Conservation (phyloP, 164 flowering plant genomes). For the Pachysandra terminalis region DNA sequence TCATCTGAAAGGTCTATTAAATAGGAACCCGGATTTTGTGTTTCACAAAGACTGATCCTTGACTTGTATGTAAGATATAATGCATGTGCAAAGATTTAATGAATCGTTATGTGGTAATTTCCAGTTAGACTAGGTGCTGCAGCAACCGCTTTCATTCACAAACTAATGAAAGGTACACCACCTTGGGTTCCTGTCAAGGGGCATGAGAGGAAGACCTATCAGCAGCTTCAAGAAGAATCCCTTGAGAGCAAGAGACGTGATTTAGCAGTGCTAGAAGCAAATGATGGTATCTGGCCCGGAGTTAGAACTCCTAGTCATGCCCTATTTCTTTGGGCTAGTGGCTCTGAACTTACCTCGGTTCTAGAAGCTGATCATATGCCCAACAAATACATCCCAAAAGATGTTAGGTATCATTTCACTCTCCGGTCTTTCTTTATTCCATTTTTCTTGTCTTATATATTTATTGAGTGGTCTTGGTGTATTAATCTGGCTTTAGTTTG, state of each 20-base stretch:
- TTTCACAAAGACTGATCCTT: conserved; percentile 1
- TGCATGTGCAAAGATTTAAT: background rate
- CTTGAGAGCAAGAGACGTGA: conserved; percentile 84
- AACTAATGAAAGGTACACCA: conserved; percentile 80
- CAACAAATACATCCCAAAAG: conserved; percentile 85
- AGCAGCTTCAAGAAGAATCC: conserved; percentile 92
- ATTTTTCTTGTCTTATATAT: background rate
- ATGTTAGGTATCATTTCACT: conserved; percentile 55
- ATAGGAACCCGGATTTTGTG: background rate
- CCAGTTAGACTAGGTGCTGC: conserved; percentile 88
- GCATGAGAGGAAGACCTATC: conserved; percentile 66
- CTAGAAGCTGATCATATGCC: conserved; percentile 93
- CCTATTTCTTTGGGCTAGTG: conserved; percentile 95
- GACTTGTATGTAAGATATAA: too few species aligned
- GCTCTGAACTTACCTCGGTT: conserved; percentile 71
- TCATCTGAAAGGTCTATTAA: background rate
- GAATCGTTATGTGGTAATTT: conserved; percentile 11
- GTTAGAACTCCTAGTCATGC: conserved; percentile 85
- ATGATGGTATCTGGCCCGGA: conserved; percentile 93
- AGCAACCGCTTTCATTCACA: conserved; percentile 77
- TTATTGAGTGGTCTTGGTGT: background rate
- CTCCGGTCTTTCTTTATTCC: background rate
- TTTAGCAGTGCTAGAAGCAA: conserved; percentile 78
- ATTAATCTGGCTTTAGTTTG: background rate
- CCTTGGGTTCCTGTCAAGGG: conserved; percentile 96